These are phyloP conservation scores for Syzygium oleosum DNA, from an alignment of 345 rosid genomes.

Conservation along the genomic window DNA sequence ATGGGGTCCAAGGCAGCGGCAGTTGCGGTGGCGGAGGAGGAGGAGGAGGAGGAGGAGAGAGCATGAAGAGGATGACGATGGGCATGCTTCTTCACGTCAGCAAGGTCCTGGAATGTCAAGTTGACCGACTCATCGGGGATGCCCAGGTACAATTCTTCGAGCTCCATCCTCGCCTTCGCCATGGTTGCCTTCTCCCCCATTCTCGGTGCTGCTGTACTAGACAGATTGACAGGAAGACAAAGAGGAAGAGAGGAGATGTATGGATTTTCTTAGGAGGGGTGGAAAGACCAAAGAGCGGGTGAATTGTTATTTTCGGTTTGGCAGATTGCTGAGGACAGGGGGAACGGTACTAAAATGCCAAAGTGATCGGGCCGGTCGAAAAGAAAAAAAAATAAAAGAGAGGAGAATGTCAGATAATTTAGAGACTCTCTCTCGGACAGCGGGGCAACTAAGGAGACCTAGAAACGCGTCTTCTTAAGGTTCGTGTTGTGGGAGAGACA, in stretches of 20 bases:
- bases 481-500: neutral
- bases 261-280: neutral
- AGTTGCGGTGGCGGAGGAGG: neutral
- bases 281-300: neutral
- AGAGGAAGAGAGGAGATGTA: neutral
- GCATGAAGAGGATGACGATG: neutral
- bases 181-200: slow-evolving; percentile 29
- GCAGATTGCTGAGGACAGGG: neutral
- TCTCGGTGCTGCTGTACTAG: neutral
- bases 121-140: slow-evolving; percentile 65
- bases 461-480: neutral
- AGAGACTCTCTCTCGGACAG: neutral
- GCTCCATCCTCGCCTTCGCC: slow-evolving; percentile 45
- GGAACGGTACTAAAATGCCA: neutral
- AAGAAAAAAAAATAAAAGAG: neutral
- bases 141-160: slow-evolving; percentile 50
- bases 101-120: slow-evolving; percentile 56
- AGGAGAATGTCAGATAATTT: neutral
- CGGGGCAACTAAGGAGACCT: neutral
- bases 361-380: neutral
- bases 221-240: neutral
- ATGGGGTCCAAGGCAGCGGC: slow-evolving; percentile 4
- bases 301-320: neutral
- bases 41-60: neutral
- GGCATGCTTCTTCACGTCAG: slow-evolving; percentile 9